Conservation (phyloP, 2,329 filamentous ascomycete genomes). For the Escovopsis sp. region DNA sequence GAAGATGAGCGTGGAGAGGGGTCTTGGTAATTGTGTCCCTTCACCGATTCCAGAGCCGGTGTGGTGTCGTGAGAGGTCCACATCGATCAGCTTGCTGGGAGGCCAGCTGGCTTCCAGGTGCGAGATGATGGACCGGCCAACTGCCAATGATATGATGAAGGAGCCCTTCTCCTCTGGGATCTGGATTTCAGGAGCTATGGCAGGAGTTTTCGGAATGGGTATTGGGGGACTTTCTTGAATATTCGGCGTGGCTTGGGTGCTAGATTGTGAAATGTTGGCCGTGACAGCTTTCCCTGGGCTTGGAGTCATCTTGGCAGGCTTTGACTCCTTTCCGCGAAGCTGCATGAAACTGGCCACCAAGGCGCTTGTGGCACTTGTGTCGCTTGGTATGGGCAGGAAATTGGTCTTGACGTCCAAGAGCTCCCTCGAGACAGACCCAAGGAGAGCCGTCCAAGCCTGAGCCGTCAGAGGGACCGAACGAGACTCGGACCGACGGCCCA, state of each 20-base stretch:
- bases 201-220: background rate
- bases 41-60: slow-evolving; percentile 6
- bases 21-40: slow-evolving; percentile 4
- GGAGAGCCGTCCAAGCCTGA: background rate
- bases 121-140: slow-evolving; percentile 34
- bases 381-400: slow-evolving; percentile 7
- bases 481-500: background rate
- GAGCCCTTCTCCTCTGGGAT: slow-evolving; percentile 8
- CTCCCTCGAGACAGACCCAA: background rate
- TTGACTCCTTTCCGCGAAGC: slow-evolving; percentile 14
- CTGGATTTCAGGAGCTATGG: slow-evolving; percentile 8
- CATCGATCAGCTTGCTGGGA: slow-evolving; percentile 39
- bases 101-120: slow-evolving; percentile 35
- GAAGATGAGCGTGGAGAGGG: slow-evolving; percentile 24
- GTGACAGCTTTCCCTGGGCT: background rate
- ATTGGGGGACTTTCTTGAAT: too few relatives aligned
- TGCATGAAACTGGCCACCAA: slow-evolving; percentile 19
- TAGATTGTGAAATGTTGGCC: background rate
- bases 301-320: background rate
- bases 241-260: too few relatives aligned
- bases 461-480: background rate
- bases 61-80: slow-evolving; percentile 36
- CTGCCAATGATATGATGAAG: slow-evolving; percentile 37
- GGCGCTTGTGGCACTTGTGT: slow-evolving; percentile 12
- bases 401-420: background rate